A percentile compares a stretch with the other conserved stretches of the same genome.
These are phyloP conservation scores for Colletotrichum sansevieriae DNA, from an alignment of 2,329 filamentous ascomycete species.

Conservation along the genomic window DNA sequence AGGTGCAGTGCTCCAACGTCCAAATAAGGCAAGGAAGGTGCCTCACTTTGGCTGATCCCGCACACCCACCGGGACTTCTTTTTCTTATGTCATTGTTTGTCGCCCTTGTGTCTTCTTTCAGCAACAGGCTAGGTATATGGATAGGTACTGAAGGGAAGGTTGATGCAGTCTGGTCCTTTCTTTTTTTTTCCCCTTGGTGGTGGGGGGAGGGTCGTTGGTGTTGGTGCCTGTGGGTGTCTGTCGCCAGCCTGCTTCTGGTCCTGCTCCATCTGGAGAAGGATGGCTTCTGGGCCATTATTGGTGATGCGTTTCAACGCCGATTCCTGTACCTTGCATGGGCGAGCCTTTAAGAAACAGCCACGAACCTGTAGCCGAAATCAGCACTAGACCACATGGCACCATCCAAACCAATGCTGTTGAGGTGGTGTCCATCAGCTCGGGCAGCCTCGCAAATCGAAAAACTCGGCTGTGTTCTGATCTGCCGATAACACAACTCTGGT, in stretches of 20 bases:
- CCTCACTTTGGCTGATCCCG: background rate
- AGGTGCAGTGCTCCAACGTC: background rate
- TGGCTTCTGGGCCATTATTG: conserved; percentile 23
- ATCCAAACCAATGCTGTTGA: conserved; percentile 28
- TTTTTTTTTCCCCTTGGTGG: background rate
- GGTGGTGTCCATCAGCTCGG: background rate
- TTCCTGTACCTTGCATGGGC: conserved; percentile 10
- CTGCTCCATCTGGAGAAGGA: conserved; percentile 11
- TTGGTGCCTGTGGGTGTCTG: background rate
- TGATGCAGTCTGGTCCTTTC: background rate
- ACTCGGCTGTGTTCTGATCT: background rate
- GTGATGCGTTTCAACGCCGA: conserved; percentile 22
- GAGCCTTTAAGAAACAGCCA: background rate
- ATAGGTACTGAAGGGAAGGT: background rate
- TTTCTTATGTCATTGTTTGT: conserved; percentile 1
- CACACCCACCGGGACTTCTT: conserved; percentile 1
- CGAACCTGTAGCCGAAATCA: conserved; percentile 16
- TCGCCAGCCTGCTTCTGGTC: background rate
- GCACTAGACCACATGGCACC: conserved; percentile 41
- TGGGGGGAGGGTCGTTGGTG: no score
- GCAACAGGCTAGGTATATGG: background rate
- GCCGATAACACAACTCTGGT: background rate
- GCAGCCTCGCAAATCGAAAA: conserved; percentile 11
- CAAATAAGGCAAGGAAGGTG: no score
- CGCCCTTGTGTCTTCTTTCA: background rate